Conservation (phyloP, 768 basidiomycete species). For the Mycena vulgaris region DNA sequence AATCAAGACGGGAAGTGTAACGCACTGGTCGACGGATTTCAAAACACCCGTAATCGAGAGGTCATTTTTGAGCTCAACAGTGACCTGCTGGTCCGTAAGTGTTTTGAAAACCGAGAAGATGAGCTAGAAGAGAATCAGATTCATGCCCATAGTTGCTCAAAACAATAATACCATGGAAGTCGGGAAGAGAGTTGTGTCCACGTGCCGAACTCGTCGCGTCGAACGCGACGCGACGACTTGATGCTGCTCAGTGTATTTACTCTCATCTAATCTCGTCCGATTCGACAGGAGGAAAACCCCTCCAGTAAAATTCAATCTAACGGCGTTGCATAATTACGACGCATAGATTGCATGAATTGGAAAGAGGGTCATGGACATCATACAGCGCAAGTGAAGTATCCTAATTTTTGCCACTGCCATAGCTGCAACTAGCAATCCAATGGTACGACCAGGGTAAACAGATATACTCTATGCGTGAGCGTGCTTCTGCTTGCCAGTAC, state of each 20-base stretch:
- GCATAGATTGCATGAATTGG: conserved; percentile 36
- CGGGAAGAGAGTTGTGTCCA: neutral
- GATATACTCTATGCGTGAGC: conserved; percentile 62
- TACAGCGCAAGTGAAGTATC: conserved; percentile 35
- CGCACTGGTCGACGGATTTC: conserved; percentile 98
- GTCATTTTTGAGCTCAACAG: conserved; percentile 99
- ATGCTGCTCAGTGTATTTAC: neutral
- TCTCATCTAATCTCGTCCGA: no score
- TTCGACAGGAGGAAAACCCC: no score
- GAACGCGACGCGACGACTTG: conserved; percentile 6
- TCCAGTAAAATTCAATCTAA: no score
- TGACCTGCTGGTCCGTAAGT: conserved; percentile 96
- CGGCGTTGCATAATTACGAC: conserved; percentile 18
- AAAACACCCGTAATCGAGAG: conserved; percentile 95
- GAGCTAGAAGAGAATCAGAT: conserved; percentile 64
- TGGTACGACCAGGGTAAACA: conserved; percentile 24
- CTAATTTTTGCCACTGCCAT: conserved; percentile 34
- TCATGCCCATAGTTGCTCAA: neutral
- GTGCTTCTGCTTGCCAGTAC: conserved; percentile 96
- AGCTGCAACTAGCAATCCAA: conserved; percentile 29
- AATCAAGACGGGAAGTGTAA: conserved; percentile 36
- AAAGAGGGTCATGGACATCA: conserved; percentile 32
- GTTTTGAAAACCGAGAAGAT: conserved; percentile 99
- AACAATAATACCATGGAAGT: conserved; percentile 31
- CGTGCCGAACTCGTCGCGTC: conserved; percentile 10